phyloP scores from a whole-genome alignment of 305 asterid species.

The Fraxinus sp. region DNA sequence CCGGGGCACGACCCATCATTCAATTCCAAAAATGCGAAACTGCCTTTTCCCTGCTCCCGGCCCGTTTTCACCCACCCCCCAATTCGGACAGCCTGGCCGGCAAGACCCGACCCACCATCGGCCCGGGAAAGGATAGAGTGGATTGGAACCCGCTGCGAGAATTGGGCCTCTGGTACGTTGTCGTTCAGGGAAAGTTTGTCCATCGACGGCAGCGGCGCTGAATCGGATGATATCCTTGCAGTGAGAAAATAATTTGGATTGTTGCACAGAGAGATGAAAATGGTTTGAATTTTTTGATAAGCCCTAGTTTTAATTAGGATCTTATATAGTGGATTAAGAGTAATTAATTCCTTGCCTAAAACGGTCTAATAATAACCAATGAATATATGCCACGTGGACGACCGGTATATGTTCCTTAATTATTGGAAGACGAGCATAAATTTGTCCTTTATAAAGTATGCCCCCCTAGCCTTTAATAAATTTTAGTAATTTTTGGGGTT shows the following conservation, averaged over 20 bases:
- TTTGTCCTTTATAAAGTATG: background rate
- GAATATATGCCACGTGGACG: background rate
- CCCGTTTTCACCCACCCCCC: slow-evolving; percentile 97
- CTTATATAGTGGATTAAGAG: background rate
- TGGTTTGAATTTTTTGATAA: background rate
- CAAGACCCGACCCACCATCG: slow-evolving; percentile 75
- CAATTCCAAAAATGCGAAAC: slow-evolving; percentile 77
- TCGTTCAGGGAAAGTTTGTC: slow-evolving; percentile 43
- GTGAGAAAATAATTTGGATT: background rate
- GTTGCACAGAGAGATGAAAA: background rate
- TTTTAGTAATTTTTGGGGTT: background rate
- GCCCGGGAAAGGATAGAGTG: slow-evolving; percentile 54
- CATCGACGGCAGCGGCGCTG: slow-evolving; percentile 45
- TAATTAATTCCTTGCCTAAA: background rate
- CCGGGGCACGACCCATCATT: slow-evolving; percentile 84
- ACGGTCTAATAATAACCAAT: background rate
- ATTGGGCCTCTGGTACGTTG: slow-evolving; percentile 50
- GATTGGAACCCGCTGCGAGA: slow-evolving; percentile 81
- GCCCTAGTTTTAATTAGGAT: background rate
- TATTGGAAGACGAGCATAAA: background rate
- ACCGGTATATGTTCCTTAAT: background rate
- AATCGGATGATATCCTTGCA: slow-evolving; percentile 44
- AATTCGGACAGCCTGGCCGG: slow-evolving; percentile 58
- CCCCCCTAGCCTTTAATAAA: background rate
- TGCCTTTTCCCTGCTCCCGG: slow-evolving; percentile 76